Base-by-base conservation (phyloP, 257 asterid species). In the Solanum ahanhuiri region DNA sequence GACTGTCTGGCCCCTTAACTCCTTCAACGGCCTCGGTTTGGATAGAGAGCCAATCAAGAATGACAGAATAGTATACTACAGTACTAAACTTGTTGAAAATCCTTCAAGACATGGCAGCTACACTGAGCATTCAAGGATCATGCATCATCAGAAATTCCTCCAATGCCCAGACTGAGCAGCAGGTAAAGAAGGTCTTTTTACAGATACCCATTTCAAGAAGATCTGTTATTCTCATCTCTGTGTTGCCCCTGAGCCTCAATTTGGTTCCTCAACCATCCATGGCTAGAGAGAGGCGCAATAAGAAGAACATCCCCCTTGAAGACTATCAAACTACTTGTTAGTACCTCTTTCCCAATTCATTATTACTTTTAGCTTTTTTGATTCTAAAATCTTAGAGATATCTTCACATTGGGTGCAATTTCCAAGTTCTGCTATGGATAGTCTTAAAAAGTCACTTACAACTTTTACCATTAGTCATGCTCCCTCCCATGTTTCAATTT, bases 211-310 rank as follows among this genome's bases (percentile, higher is more conserved):
- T 95, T 86, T 94, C 99, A 11, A 93, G 98, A 95, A 94, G 99
- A 92, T 89, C 94, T 79, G 91, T 90, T 30, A 66, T 93, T 91
- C 90, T 94, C 87, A 87, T 93, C 34, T 92, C 97, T 64, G 93
- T 93, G 81, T 79, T 93, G 43, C 98, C 97, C 41, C 86, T 93
- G 4, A 63, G 88, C 89, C 71, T 91, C 9, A 54, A 83, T 57
- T 93, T 91, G 51, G 89, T 92, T 22, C 93, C 95, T 33, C 94
- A 90, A 18, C 86, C 95, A 72, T 91, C 88, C 90, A 91, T 91
- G 64, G 99, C 99, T 45, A 93, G 99, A 89, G 98, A 95, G 89
- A 90, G 98, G 90, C 98, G 98, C 88, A 95, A 76, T 89, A 93
- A 91, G 90, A 96, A 92, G 90, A 86, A 8, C 33, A 93, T 96